These are phyloP conservation scores for Aspergillus sp. DNA, from an alignment of 2,329 filamentous ascomycete species.

Conservation along the genomic window DNA sequence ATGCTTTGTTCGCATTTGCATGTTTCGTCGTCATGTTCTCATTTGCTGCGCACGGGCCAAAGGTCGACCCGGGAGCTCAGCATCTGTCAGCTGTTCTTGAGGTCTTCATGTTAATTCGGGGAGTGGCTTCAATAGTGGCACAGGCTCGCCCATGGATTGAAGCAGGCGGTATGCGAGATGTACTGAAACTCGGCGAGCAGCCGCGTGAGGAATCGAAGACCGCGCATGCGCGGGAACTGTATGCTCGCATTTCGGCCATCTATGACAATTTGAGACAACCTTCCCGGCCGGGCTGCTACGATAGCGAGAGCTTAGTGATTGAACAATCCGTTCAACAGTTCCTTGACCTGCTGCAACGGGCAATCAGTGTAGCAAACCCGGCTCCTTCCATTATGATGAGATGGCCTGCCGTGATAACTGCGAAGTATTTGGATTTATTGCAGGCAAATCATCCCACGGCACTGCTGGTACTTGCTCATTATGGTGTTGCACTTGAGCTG, in stretches of 20 bases:
- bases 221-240: neutral
- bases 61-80: neutral
- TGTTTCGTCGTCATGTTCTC: slow-evolving; percentile 14
- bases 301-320: neutral
- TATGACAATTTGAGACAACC: neutral
- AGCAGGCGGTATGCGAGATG: slow-evolving; percentile 7
- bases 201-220: neutral
- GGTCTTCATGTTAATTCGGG: slow-evolving; percentile 14
- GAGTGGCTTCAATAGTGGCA: slow-evolving; percentile 10
- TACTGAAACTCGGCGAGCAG: neutral
- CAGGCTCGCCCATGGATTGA: slow-evolving; percentile 17
- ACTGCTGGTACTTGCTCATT: slow-evolving; percentile 6
- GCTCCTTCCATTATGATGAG: slow-evolving; percentile 3
- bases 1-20: slow-evolving; percentile 17
- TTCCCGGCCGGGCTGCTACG: neutral
- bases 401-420: slow-evolving; percentile 12
- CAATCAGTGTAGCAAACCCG: neutral
- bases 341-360: neutral
- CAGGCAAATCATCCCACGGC: neutral
- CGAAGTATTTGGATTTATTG: slow-evolving; percentile 1
- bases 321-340: neutral
- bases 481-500: slow-evolving; percentile 8
- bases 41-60: slow-evolving; percentile 6
- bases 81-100: slow-evolving; percentile 12
- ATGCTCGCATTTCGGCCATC: neutral